Percentiles rank a stretch among this genome's conserved stretches.
phyloP scores from a whole-genome alignment of 208 protist genomes.

The Crithidia expoeki region DNA sequence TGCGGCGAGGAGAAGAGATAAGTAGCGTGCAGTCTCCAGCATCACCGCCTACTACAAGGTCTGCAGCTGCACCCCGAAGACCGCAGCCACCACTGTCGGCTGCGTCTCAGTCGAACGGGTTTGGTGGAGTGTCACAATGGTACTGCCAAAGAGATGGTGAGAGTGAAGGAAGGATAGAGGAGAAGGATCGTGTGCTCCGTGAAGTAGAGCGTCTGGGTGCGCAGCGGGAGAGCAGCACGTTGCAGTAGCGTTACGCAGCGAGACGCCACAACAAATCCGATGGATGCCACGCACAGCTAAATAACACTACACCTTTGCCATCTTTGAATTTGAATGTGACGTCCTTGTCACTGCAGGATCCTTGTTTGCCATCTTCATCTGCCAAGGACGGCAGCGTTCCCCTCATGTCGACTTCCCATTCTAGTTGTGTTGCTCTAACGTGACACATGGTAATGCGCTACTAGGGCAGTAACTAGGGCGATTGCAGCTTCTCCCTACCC shows the following conservation, averaged over 20 bases:
- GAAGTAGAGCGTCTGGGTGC: too few species aligned
- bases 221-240: background rate
- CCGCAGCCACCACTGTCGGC: background rate
- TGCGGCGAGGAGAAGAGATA: background rate
- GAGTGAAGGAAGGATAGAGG: background rate
- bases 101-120: background rate
- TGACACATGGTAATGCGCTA: conserved; percentile 11
- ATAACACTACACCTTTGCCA: background rate
- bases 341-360: background rate
- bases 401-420: too few species aligned
- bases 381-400: background rate
- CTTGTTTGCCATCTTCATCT: background rate
- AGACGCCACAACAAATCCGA: background rate
- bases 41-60: background rate
- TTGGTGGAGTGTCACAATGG: background rate
- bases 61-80: background rate
- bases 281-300: background rate
- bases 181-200: too few species aligned
- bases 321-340: background rate
- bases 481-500: conserved; percentile 8
- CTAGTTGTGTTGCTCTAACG: background rate
- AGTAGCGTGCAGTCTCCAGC: background rate
- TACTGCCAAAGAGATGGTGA: background rate
- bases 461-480: background rate
- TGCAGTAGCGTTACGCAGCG: background rate